Evolutionary conservation across 2,329 filamentous ascomycete genomes (phyloP).

Genomic region (Venturiaceae sp.): DNA sequence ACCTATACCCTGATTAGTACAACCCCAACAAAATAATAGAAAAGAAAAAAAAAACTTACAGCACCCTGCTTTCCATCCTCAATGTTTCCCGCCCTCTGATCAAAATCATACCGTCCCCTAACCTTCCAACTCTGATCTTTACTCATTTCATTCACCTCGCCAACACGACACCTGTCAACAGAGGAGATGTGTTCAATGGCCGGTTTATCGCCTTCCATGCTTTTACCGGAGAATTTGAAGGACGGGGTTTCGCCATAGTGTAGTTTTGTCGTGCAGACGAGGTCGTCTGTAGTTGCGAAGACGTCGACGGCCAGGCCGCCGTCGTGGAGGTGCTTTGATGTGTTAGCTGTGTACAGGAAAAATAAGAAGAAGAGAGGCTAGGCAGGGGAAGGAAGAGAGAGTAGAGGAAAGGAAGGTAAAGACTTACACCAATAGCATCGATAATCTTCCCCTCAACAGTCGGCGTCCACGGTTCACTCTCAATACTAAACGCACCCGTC

Average conservation of each 20-base stretch:
- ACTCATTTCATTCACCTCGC: neutral
- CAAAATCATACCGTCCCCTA: slow-evolving; percentile 2
- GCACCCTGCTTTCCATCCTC: neutral
- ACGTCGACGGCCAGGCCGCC: neutral
- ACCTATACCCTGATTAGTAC: no score
- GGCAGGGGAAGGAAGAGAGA: neutral
- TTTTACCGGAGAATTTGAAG: neutral
- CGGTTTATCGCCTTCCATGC: neutral
- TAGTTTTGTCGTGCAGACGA: neutral
- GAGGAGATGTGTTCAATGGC: slow-evolving; percentile 1
- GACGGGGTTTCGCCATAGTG: neutral
- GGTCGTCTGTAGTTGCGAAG: neutral
- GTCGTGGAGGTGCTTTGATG: slow-evolving; percentile 2
- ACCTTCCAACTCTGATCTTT: neutral
- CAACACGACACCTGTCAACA: neutral
- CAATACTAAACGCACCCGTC: slow-evolving; percentile 1
- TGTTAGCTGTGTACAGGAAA: neutral
- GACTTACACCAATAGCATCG: neutral
- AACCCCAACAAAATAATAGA: no score
- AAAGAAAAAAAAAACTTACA: no score
- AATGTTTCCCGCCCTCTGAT: neutral
- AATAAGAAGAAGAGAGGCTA: neutral
- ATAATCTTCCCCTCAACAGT: slow-evolving; percentile 6
- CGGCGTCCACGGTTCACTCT: neutral
- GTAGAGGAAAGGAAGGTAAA: neutral